Percentiles rank a stretch among this genome's conserved stretches.
Conservation (phyloP, 768 basidiomycete species). For the Collybiopsis luxurians region DNA sequence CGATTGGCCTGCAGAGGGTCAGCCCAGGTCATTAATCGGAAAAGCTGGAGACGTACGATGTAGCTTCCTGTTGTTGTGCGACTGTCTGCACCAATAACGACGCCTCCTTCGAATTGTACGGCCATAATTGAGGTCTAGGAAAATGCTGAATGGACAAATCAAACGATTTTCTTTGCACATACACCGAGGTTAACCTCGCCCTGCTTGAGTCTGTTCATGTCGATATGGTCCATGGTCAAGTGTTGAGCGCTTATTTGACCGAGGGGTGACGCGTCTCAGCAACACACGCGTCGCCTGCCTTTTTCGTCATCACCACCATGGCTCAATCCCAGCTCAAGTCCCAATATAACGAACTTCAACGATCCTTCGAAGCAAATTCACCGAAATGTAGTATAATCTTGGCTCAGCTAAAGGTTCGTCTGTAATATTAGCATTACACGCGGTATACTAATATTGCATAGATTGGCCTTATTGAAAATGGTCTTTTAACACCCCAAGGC, state of each 20-base stretch:
- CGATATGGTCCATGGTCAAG: slow-evolving; percentile 61
- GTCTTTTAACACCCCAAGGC: slow-evolving; percentile 71
- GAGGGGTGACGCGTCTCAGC: slow-evolving; percentile 52
- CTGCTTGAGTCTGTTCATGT: slow-evolving; percentile 83
- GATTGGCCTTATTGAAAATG: slow-evolving; percentile 77
- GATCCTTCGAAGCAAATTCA: slow-evolving; percentile 67
- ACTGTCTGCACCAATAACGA: slow-evolving; percentile 96
- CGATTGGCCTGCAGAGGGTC: slow-evolving; percentile 75
- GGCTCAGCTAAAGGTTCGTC: slow-evolving; percentile 68
- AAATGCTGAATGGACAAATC: neutral
- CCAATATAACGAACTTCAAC: slow-evolving; percentile 65
- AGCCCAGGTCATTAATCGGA: neutral
- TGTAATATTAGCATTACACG: neutral
- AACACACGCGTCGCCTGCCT: slow-evolving; percentile 31
- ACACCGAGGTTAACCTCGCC: slow-evolving; percentile 98
- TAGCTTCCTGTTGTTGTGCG: slow-evolving; percentile 96
- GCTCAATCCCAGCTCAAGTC: slow-evolving; percentile 50
- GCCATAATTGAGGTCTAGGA: slow-evolving; percentile 98
- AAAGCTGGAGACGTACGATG: slow-evolving; percentile 57
- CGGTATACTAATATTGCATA: slow-evolving; percentile 24
- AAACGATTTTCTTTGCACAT: slow-evolving; percentile 25
- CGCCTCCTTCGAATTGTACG: slow-evolving; percentile 92
- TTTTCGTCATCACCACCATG: slow-evolving; percentile 33
- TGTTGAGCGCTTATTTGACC: slow-evolving; percentile 19
- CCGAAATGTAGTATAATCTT: slow-evolving; percentile 62